These are phyloP conservation scores for Cercospora brassicicola DNA, from an alignment of 2,329 filamentous ascomycete species.

Conservation along the genomic window DNA sequence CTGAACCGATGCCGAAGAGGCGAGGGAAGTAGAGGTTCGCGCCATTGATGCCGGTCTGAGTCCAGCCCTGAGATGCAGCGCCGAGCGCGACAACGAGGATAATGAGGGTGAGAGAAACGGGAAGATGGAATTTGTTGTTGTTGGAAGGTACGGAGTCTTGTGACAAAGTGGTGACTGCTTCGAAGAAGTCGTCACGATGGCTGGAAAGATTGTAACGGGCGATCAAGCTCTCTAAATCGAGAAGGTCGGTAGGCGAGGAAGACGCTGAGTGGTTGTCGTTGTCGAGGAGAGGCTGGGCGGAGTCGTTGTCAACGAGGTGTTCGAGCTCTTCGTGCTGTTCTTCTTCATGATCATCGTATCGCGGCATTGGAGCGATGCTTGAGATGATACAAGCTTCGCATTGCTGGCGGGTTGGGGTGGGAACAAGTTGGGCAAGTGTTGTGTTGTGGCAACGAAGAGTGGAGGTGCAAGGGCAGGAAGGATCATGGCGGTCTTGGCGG, in stretches of 20 bases:
- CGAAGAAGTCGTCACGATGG: conserved; percentile 36
- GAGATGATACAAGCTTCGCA: neutral
- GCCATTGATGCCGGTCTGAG: conserved; percentile 15
- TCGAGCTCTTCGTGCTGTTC: conserved; percentile 1
- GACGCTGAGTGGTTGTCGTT: neutral
- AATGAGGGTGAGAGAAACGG: neutral
- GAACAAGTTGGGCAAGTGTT: neutral
- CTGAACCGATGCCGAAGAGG: conserved; percentile 27
- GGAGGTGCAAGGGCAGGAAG: neutral
- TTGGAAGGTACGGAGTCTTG: neutral
- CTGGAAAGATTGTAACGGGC: conserved; percentile 45
- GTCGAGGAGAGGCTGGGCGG: conserved; percentile 1
- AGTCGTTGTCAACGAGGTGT: neutral
- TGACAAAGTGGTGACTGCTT: neutral
- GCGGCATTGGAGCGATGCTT: neutral
- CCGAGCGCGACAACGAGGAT: neutral
- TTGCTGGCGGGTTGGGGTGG: neutral
- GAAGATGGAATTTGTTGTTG: neutral
- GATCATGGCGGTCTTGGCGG: neutral
- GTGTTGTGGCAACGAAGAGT: neutral
- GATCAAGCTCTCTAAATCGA: neutral
- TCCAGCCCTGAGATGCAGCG: neutral
- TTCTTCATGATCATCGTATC: neutral
- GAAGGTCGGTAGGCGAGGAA: neutral
- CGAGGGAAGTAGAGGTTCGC: conserved; percentile 34